Evolutionary conservation across 164 flowering plant genomes (phyloP).

Genomic region (Kingdonia uniflora): DNA sequence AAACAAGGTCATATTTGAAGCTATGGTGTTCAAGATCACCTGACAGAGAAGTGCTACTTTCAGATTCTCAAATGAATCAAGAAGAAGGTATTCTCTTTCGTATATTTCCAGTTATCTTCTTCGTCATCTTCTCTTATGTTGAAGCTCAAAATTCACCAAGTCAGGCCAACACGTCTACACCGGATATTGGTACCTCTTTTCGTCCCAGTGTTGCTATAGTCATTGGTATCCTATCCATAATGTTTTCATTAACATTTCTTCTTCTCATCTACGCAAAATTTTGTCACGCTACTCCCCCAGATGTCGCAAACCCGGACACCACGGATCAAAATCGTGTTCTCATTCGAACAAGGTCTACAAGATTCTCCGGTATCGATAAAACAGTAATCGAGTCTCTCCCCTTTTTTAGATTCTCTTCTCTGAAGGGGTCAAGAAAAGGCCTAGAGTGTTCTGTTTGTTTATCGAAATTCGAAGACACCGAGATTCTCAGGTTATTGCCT

Average conservation of each 20-base stretch:
- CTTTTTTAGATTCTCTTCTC: constrained; percentile 69
- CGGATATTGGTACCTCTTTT: constrained; percentile 18
- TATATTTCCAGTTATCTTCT: not conserved
- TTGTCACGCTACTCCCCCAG: constrained; percentile 30
- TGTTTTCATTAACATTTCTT: constrained; percentile 51
- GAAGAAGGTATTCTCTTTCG: no score
- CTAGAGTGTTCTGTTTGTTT: constrained; percentile 84
- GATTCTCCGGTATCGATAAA: constrained; percentile 70
- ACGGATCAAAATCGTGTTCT: not conserved
- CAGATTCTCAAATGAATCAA: no score
- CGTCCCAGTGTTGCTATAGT: constrained; percentile 71
- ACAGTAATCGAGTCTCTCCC: constrained; percentile 77
- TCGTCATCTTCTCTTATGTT: constrained; percentile 6
- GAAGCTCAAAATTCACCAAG: constrained; percentile 11
- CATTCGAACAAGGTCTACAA: constrained; percentile 18
- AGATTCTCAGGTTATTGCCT: constrained; percentile 64
- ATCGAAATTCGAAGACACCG: constrained; percentile 63
- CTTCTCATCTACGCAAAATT: constrained; percentile 61
- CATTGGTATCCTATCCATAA: constrained; percentile 47
- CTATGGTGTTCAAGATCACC: no score
- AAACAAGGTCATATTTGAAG: no score
- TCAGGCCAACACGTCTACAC: not conserved
- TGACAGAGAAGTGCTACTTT: no score
- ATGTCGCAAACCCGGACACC: not conserved
- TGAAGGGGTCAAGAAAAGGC: constrained; percentile 65